A percentile compares a stretch with the other conserved stretches of the same genome.
Conservation (phyloP, 2,329 filamentous ascomycete species). For the Pseudogymnoascus sp. region DNA sequence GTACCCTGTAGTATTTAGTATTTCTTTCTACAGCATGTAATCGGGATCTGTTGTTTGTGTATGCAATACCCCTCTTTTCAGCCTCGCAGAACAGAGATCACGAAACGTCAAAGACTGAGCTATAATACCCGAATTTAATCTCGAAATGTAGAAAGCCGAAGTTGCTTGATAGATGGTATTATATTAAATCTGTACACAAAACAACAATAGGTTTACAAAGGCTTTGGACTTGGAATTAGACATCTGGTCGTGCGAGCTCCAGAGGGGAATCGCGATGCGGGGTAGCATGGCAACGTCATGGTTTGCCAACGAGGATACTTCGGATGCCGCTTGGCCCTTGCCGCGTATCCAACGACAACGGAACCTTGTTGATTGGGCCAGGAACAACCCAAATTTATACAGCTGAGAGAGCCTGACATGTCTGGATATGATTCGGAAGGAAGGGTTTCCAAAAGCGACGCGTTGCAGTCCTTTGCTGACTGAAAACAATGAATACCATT, state of each 20-base stretch:
- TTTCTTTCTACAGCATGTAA: neutral
- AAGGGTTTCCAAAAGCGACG: neutral
- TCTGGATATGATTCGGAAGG: neutral
- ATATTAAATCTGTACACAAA: neutral
- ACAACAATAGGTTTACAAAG: neutral
- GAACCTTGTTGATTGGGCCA: neutral
- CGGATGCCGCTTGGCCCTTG: neutral
- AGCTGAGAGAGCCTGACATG: neutral
- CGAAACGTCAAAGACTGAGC: neutral
- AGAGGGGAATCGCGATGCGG: neutral
- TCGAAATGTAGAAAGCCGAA: neutral
- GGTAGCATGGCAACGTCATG: neutral
- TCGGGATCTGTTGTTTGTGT: neutral
- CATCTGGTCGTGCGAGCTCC: neutral
- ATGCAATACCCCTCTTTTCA: neutral
- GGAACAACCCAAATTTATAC: neutral
- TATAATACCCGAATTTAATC: neutral
- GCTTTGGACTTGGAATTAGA: neutral
- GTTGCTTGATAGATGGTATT: neutral
- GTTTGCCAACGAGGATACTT: neutral
- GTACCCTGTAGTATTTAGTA: neutral
- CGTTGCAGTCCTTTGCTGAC: neutral
- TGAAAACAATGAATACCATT: neutral
- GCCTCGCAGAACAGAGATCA: neutral
- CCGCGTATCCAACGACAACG: neutral